These are phyloP conservation scores for Eucalyptus polybractea DNA, from an alignment of 345 rosid species.

Conservation along the genomic window DNA sequence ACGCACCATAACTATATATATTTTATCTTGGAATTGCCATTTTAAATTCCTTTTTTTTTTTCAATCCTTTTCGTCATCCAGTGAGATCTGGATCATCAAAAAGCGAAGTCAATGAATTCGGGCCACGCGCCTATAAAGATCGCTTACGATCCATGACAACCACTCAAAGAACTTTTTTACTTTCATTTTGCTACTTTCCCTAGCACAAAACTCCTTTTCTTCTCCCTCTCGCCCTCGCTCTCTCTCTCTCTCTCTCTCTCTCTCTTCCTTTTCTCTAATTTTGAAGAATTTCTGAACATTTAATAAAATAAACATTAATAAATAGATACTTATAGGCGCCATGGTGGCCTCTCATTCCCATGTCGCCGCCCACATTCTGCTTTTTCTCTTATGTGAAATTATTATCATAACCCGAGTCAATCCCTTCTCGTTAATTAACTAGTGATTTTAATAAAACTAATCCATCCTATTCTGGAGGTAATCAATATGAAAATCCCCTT, in stretches of 20 bases:
- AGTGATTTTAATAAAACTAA: neutral
- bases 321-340: neutral
- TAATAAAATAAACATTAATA: neutral
- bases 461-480: neutral
- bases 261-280: neutral
- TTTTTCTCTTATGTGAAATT: neutral
- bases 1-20: neutral
- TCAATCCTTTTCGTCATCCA: neutral
- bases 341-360: neutral
- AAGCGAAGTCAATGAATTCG: neutral
- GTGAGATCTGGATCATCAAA: neutral
- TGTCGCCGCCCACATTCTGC: neutral
- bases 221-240: neutral
- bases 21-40: neutral
- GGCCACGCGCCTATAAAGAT: neutral
- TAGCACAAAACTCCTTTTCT: neutral
- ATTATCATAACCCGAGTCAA: neutral
- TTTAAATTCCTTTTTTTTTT: neutral
- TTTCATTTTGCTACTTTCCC: neutral
- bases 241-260: no score
- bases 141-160: neutral
- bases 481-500: neutral
- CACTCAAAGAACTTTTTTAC: neutral
- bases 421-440: neutral
- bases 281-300: neutral